Conservation (phyloP, 495 filamentous ascomycete genomes). For the Daldinia caldariorum region DNA sequence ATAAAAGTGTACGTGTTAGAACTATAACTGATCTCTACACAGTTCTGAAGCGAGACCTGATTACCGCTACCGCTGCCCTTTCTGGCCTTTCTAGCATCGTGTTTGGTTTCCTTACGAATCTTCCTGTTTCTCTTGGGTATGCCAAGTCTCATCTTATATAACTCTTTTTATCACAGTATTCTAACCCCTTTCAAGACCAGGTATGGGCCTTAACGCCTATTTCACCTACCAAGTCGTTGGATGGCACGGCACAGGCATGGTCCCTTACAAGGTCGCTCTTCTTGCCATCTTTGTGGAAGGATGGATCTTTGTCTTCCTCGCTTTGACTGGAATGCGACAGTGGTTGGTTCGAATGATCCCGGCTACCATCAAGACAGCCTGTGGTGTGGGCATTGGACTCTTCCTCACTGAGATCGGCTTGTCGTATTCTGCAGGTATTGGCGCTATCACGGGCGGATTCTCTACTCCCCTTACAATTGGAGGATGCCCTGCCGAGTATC, state of each 20-base stretch:
- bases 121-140: slow-evolving; percentile 65
- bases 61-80: slow-evolving; percentile 81
- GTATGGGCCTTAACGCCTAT: slow-evolving; percentile 86
- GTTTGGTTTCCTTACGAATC: slow-evolving; percentile 65
- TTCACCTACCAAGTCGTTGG: slow-evolving; percentile 90
- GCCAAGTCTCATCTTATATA: slow-evolving; percentile 56
- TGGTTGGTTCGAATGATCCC: slow-evolving; percentile 86
- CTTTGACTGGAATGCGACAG: slow-evolving; percentile 80
- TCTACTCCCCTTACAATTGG: slow-evolving; percentile 74
- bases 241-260: slow-evolving; percentile 70
- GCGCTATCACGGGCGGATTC: slow-evolving; percentile 66
- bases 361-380: slow-evolving; percentile 80
- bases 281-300: slow-evolving; percentile 89
- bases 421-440: slow-evolving; percentile 79
- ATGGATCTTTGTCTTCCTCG: slow-evolving; percentile 69
- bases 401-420: slow-evolving; percentile 83
- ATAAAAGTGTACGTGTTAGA: slow-evolving; percentile 18
- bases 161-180: neutral
- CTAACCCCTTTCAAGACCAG: slow-evolving; percentile 63
- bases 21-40: slow-evolving; percentile 15
- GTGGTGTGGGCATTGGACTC: slow-evolving; percentile 80
- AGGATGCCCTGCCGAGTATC: slow-evolving; percentile 64
- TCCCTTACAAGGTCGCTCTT: slow-evolving; percentile 75
- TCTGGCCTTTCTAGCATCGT: slow-evolving; percentile 62
- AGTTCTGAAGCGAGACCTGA: slow-evolving; percentile 76